Evolutionary conservation across 805 yeast genomes (phyloP), one percentile per base, ranked within the genome.

Genomic region (Saccharomyces paradoxus): DNA sequence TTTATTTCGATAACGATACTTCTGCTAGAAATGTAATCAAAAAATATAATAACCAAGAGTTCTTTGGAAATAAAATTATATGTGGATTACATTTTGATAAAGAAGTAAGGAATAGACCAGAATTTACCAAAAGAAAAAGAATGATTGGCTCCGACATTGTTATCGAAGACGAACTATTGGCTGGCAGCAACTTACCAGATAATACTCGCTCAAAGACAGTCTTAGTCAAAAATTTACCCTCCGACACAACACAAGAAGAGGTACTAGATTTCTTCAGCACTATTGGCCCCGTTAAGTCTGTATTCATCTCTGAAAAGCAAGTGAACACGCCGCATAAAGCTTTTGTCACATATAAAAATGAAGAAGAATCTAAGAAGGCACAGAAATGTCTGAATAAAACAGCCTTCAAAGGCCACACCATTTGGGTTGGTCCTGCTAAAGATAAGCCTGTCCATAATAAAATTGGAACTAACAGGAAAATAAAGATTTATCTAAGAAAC

Each of bases 61-160:
- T 70, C 46, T 66, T 63, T 60, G 78, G 76, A 10, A 57, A 59
- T 1, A 67, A 55, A 28, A 59, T 76, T 17, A 63, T 63, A 47
- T 74, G 77, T 60, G 74, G 77, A 0, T 62, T 75, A 50, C 80
- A 76, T 61, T 71, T 75, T 53, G 76, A 69, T 51, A 70, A 66
- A 51, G 65, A 65, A 21, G 56, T 70, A 32, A 64, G 73, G 55
- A 65, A 59, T 37, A 62, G 59, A 46, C 72, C 72, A 3, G 70
- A 68, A 37, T 70, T 70, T 55, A 68, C 63, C 17, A 62, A 57
- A 53, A 61, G 68, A 53, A 65, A 63, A 46, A 51, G 58, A 4
- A 57, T 58, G 21, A 46, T 67, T 14, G 66, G 64, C 32, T 63
- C 70, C 7, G 50, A 63, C 2, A 58, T 64, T 26, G 60, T 66